These are phyloP conservation scores for Fusarium albosuccineum DNA, from an alignment of 2,329 filamentous ascomycete genomes.

Conservation along the genomic window DNA sequence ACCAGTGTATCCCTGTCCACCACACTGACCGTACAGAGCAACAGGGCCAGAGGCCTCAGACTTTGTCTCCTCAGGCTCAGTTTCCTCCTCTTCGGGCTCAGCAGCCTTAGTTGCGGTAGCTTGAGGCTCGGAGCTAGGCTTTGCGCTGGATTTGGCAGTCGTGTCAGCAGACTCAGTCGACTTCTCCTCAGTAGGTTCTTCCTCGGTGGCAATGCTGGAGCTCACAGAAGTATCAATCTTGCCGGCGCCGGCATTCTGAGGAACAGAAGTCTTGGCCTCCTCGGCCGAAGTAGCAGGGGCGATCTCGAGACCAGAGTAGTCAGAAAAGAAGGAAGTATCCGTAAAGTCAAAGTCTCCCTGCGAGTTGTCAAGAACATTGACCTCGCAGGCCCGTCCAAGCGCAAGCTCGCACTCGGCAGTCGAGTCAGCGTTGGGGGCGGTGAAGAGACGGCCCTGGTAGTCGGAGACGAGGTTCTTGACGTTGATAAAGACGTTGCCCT, in stretches of 20 bases:
- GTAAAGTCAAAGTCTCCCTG: conserved; percentile 10
- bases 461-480: conserved; percentile 56
- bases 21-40: conserved; percentile 10
- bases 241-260: conserved; percentile 2
- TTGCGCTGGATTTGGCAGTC: not conserved
- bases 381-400: conserved; percentile 62
- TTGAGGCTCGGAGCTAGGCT: not conserved
- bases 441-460: conserved; percentile 49
- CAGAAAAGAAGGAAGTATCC: conserved; percentile 22
- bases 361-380: conserved; percentile 52
- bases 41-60: not conserved
- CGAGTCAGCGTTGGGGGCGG: conserved; percentile 45
- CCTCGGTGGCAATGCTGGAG: not conserved
- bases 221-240: conserved; percentile 5
- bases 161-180: not conserved
- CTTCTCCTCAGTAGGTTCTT: not conserved
- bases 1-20: conserved; percentile 9
- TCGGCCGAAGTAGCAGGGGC: conserved; percentile 9
- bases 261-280: conserved; percentile 12
- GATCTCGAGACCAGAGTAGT: conserved; percentile 12
- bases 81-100: not conserved
- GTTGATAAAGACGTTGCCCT: conserved; percentile 69
- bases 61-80: not conserved
- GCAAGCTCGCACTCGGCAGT: conserved; percentile 56
- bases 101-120: not conserved